Evolutionary conservation across 2,329 filamentous ascomycete genomes (phyloP).

Genomic region (Ascochyta rabiei): DNA sequence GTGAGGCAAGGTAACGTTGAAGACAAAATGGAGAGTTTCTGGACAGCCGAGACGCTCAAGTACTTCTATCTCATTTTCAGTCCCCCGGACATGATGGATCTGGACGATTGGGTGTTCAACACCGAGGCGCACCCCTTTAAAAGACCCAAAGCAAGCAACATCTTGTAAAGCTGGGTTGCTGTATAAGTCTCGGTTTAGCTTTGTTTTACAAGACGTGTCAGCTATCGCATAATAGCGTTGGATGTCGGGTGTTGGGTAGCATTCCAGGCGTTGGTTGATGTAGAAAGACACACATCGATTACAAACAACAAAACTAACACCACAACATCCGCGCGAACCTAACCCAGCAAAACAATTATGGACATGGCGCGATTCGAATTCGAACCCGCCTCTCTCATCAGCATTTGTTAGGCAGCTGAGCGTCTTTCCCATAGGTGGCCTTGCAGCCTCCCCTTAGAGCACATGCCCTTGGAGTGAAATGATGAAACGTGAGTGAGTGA

Average conservation of each 20-base stretch:
- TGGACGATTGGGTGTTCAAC: constrained; percentile 59
- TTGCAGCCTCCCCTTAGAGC: too few species aligned
- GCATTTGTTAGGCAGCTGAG: too few species aligned
- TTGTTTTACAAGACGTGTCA: neutral
- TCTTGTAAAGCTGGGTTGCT: neutral
- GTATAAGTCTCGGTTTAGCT: too few species aligned
- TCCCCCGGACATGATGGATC: constrained; percentile 49
- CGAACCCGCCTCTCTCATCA: neutral
- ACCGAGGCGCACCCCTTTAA: constrained; percentile 58
- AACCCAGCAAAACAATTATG: neutral
- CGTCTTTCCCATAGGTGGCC: too few species aligned
- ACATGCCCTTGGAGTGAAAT: too few species aligned
- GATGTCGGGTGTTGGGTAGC: neutral
- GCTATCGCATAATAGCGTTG: neutral
- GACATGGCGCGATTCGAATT: neutral
- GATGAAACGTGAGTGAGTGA: too few species aligned
- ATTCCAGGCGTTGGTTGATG: neutral
- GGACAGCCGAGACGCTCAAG: constrained; percentile 58
- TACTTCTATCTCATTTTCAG: constrained; percentile 58
- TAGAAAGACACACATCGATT: neutral
- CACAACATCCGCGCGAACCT: too few species aligned
- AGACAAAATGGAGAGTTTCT: constrained; percentile 53
- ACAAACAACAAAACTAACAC: neutral
- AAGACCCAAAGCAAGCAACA: constrained; percentile 22
- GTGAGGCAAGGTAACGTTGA: constrained; percentile 27